These are phyloP conservation scores for Beauveria sp. DNA, from an alignment of 2,329 filamentous ascomycete species.

Conservation along the genomic window DNA sequence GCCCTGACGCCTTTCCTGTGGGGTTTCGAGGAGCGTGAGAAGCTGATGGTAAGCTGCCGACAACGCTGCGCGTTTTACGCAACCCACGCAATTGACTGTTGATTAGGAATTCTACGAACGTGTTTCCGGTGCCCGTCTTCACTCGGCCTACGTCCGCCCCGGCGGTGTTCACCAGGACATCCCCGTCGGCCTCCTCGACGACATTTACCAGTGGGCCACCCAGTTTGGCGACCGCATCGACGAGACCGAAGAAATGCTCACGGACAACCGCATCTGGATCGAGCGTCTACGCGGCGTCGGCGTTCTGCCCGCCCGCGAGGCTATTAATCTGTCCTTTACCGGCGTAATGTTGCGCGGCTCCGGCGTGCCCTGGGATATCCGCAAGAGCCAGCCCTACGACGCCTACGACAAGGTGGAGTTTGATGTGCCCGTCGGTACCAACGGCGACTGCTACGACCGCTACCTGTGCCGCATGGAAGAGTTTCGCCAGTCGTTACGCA, in stretches of 20 bases:
- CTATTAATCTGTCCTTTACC: slow-evolving; percentile 94
- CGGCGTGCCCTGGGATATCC: slow-evolving; percentile 91
- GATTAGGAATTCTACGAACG: slow-evolving; percentile 98
- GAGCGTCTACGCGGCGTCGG: slow-evolving; percentile 85
- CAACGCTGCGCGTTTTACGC: not conserved
- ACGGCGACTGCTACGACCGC: slow-evolving; percentile 98
- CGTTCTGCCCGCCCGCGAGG: slow-evolving; percentile 83
- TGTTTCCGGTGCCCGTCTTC: slow-evolving; percentile 94
- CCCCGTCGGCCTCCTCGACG: slow-evolving; percentile 86
- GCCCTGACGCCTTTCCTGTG: slow-evolving; percentile 96
- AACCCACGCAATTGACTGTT: not conserved
- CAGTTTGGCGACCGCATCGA: slow-evolving; percentile 98
- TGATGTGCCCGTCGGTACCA: slow-evolving; percentile 90
- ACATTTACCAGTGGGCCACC: slow-evolving; percentile 99
- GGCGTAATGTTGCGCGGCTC: slow-evolving; percentile 98
- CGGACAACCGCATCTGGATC: slow-evolving; percentile 99
- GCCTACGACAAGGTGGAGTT: slow-evolving; percentile 98
- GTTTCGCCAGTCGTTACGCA: slow-evolving; percentile 95
- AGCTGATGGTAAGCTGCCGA: slow-evolving; percentile 75
- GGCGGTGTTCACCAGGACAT: slow-evolving; percentile 96
- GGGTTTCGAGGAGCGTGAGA: slow-evolving; percentile 99
- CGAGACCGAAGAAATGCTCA: slow-evolving; percentile 96
- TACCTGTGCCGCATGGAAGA: slow-evolving; percentile 99
- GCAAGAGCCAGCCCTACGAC: slow-evolving; percentile 95
- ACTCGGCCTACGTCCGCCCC: slow-evolving; percentile 93